Evolutionary conservation across 495 filamentous ascomycete genomes (phyloP).

Genomic region (Trichoderma reesei): DNA sequence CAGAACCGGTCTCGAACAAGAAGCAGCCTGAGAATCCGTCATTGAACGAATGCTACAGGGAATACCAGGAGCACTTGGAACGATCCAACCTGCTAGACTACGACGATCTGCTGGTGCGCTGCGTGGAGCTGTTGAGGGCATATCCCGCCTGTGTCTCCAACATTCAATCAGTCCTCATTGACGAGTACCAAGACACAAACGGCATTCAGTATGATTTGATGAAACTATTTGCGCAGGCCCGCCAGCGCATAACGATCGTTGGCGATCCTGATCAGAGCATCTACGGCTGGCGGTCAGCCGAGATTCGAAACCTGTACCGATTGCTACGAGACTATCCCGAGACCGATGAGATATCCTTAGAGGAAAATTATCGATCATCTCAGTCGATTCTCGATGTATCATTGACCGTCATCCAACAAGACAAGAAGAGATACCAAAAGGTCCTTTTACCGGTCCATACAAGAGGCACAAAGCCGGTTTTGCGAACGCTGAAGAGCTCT

Average conservation of each 20-base stretch:
- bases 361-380: constrained; percentile 93
- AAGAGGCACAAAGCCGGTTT: constrained; percentile 70
- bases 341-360: constrained; percentile 74
- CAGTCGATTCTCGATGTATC: constrained; percentile 78
- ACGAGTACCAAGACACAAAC: constrained; percentile 98
- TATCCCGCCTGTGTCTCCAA: constrained; percentile 84
- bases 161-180: constrained; percentile 85
- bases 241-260: constrained; percentile 78
- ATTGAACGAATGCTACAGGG: constrained; percentile 61
- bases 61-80: constrained; percentile 67
- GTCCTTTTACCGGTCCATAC: constrained; percentile 70
- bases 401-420: constrained; percentile 84
- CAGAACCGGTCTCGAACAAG: constrained; percentile 17
- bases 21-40: constrained; percentile 40
- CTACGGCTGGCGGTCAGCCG: constrained; percentile 94
- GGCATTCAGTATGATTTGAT: constrained; percentile 91
- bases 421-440: constrained; percentile 68
- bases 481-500: constrained; percentile 67
- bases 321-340: constrained; percentile 69
- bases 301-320: constrained; percentile 77
- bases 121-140: constrained; percentile 66
- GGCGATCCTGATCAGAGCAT: constrained; percentile 98
- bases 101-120: constrained; percentile 83
- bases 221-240: constrained; percentile 68
- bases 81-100: constrained; percentile 85